Conservation (phyloP, 2,329 filamentous ascomycete genomes). For the Aspergillus ustus region DNA sequence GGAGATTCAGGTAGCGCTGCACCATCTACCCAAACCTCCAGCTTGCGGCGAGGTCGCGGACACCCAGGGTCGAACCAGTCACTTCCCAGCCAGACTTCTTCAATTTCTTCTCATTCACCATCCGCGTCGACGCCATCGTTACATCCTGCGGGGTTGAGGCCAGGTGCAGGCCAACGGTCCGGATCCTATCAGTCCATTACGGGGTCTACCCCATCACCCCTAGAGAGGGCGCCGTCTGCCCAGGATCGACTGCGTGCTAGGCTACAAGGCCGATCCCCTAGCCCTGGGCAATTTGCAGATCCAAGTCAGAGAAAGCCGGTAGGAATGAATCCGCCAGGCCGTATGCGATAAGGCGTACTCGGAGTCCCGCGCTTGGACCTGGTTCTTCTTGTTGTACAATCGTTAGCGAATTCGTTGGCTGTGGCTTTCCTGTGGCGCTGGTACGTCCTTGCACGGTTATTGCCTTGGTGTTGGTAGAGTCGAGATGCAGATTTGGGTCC, state of each 20-base stretch:
- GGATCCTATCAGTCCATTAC: constrained; percentile 70
- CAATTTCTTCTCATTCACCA: constrained; percentile 14
- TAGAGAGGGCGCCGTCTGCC: constrained; percentile 53
- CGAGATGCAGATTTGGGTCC: background rate
- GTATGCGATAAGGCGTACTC: constrained; percentile 16
- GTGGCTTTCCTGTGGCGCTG: background rate
- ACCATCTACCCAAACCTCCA: constrained; percentile 41
- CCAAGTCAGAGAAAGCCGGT: constrained; percentile 40
- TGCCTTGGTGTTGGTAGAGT: background rate
- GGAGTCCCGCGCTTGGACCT: background rate
- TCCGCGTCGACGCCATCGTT: constrained; percentile 23
- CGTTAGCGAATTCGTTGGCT: constrained; percentile 1
- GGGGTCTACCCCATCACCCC: constrained; percentile 23
- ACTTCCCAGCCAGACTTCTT: constrained; percentile 33
- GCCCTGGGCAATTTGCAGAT: constrained; percentile 36
- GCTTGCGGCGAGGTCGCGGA: constrained; percentile 42
- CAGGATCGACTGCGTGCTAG: constrained; percentile 83
- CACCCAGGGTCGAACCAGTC: constrained; percentile 24
- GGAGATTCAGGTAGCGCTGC: constrained; percentile 46
- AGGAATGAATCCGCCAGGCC: constrained; percentile 28
- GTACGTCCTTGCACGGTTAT: background rate
- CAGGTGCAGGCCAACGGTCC: constrained; percentile 72
- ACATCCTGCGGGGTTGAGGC: constrained; percentile 52
- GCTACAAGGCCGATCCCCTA: constrained; percentile 61
- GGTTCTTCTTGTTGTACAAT: background rate